Conservation (phyloP, 345 rosid genomes). For the Euphorbia lathyris region DNA sequence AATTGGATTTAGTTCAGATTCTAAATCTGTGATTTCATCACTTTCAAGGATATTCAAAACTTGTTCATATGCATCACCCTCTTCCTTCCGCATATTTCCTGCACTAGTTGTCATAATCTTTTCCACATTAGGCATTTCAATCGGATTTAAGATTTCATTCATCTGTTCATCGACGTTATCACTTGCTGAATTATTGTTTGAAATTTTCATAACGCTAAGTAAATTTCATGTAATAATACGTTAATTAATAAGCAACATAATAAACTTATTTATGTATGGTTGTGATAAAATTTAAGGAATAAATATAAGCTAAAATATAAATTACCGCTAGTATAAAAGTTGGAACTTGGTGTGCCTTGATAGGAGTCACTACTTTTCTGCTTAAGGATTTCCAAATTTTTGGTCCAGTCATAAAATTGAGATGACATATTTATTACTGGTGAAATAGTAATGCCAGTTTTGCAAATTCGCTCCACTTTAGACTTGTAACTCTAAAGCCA, state of each 20-base stretch:
- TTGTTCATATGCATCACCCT: neutral
- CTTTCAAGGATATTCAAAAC: constrained; percentile 13
- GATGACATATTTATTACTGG: neutral
- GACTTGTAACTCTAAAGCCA: constrained; percentile 43
- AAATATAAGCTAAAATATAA: too few species aligned
- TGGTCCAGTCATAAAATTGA: neutral
- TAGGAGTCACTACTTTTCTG: neutral
- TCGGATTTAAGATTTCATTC: too few species aligned
- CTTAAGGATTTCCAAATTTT: neutral
- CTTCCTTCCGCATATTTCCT: neutral
- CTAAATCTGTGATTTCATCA: constrained; percentile 4
- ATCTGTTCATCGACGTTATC: too few species aligned
- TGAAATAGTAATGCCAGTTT: neutral
- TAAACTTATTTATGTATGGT: too few species aligned
- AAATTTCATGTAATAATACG: neutral
- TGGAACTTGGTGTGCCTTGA: neutral
- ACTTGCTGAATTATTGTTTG: too few species aligned
- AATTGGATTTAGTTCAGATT: constrained; percentile 5
- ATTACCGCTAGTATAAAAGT: neutral
- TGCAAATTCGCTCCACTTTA: constrained; percentile 19
- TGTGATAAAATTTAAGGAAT: too few species aligned
- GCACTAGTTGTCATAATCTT: neutral
- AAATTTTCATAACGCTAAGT: too few species aligned
- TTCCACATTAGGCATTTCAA: too few species aligned
- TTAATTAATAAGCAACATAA: too few species aligned